Percentiles rank a stretch among this genome's conserved stretches.
These are phyloP conservation scores for Aspergillus unguis DNA, from an alignment of 2,329 filamentous ascomycete genomes.

Conservation along the genomic window DNA sequence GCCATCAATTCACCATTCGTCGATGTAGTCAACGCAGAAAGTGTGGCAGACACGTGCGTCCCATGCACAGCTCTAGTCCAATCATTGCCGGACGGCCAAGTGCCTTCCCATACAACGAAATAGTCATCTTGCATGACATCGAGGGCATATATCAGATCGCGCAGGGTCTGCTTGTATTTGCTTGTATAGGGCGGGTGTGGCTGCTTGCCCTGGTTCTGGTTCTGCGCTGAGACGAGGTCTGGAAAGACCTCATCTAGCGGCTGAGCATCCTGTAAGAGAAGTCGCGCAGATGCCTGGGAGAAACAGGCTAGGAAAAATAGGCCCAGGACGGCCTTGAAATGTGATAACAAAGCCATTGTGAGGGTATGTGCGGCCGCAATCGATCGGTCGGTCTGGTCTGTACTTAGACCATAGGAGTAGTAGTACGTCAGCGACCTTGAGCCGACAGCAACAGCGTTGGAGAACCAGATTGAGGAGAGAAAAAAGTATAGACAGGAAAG, in stretches of 20 bases:
- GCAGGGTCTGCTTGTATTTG: slow-evolving; percentile 24
- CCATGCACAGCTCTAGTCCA: slow-evolving; percentile 87
- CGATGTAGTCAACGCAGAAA: slow-evolving; percentile 64
- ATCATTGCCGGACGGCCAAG: slow-evolving; percentile 83
- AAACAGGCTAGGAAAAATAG: slow-evolving; percentile 22
- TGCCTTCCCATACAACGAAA: slow-evolving; percentile 73
- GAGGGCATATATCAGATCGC: slow-evolving; percentile 60
- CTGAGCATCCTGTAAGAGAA: slow-evolving; percentile 26
- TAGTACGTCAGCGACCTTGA: slow-evolving; percentile 2
- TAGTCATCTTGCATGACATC: slow-evolving; percentile 73
- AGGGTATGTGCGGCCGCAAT: too few relatives aligned
- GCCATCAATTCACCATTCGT: slow-evolving; percentile 45
- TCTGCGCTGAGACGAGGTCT: background rate
- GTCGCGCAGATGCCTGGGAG: slow-evolving; percentile 28
- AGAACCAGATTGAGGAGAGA: background rate
- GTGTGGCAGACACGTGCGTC: slow-evolving; percentile 71
- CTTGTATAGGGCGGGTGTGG: slow-evolving; percentile 16
- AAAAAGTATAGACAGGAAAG: slow-evolving; percentile 4
- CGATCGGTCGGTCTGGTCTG: too few relatives aligned
- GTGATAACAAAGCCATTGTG: slow-evolving; percentile 8
- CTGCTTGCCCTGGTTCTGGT: slow-evolving; percentile 4
- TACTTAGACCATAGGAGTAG: too few relatives aligned
- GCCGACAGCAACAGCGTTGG: slow-evolving; percentile 3
- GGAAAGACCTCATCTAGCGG: slow-evolving; percentile 13
- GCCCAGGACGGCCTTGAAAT: slow-evolving; percentile 7